Evolutionary conservation across 768 basidiomycete genomes (phyloP), one percentile per base, ranked within the genome.

Genomic region (Amanita exitialis): DNA sequence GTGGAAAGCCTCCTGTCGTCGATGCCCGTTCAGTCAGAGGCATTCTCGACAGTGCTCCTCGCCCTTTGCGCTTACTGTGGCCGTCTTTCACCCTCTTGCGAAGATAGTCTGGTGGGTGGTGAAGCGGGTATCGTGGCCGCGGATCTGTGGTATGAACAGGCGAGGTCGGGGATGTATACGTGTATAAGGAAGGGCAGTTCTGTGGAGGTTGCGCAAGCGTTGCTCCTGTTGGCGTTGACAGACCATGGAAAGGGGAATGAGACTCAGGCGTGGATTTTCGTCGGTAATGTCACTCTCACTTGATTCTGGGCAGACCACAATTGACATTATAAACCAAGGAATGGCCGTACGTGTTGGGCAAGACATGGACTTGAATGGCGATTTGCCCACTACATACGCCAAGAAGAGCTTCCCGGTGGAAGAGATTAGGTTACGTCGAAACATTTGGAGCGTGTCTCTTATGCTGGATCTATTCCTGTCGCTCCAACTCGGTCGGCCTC

Each of bases 61-160:
- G 60, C 64, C 20, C 50, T 65, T 21, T 65, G 61, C 39, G 61
- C 61, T n/a, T 65, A 65, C 47, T 60, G 58, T 18, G 62, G 60
- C 1, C 56, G 59, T 1, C 53, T 65, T 25, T 59, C 57, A 1
- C 55, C 57, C 3, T 55, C 54, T 6, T 27, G 35, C 9, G 43
- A 56, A 28, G 39, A 44, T 23, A 30, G 27, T 39, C 16, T 28
- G 37, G 47, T 52, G n/a, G 44, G 32, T 5, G 58, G 57, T 10
- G 55, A 56, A 23, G 52, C 56, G 6, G 52, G 57, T 25, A 61
- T 56, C 21, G 56, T 61, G 10, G 62, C 62, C 4, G 61, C 64
- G 3, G 62, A 63, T 46, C 38, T 65, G 4, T 65, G 64, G 64
- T 65, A 58, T 27, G 59, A 58, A 44, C 57, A 58, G 30, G 52